Evolutionary conservation across 257 asterid genomes (phyloP).

Genomic region (Solanum pinnatisectum): DNA sequence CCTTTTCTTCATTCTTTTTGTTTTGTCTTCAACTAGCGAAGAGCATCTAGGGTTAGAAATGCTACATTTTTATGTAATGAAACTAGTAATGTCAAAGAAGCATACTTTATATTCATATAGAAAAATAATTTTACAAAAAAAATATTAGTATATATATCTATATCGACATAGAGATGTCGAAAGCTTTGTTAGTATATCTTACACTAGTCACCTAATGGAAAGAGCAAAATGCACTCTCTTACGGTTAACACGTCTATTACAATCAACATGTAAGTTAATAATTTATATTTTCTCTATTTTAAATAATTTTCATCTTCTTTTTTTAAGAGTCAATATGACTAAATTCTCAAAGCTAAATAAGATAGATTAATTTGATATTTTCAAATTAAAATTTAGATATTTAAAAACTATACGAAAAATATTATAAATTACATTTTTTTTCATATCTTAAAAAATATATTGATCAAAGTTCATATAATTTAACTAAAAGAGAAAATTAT

Average conservation of each 20-base stretch:
- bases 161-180: neutral
- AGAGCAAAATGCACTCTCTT: neutral
- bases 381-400: neutral
- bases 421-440: neutral
- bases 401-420: neutral
- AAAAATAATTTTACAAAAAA: neutral
- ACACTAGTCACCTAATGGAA: neutral
- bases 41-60: neutral
- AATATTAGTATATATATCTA: neutral
- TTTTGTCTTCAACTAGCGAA: neutral
- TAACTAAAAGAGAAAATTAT: neutral
- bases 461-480: neutral
- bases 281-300: no score
- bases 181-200: neutral
- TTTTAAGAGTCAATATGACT: neutral
- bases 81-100: neutral
- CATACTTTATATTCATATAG: neutral
- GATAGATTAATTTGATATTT: neutral
- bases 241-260: no score
- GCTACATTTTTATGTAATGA: neutral
- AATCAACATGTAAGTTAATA: neutral
- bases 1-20: neutral
- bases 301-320: rapidly evolving
- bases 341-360: neutral
- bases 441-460: no score